Evolutionary conservation across 2,329 filamentous ascomycete genomes (phyloP), one percentile per base, ranked within the genome.

Genomic region (Stagonosporopsis vannaccii): DNA sequence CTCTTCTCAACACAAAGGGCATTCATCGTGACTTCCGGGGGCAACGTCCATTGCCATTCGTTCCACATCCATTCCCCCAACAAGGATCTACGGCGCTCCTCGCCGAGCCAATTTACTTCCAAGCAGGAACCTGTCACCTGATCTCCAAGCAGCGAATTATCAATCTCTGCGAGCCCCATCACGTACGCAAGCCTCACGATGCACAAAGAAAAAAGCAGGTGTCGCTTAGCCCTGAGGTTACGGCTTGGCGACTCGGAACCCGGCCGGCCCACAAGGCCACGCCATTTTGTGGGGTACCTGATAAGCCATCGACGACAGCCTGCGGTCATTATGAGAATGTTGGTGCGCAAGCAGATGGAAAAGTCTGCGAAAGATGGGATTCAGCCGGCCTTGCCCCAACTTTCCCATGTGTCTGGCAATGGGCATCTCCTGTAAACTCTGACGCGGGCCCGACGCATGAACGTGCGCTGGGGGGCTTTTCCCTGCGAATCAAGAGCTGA

Each of bases 221-320:
- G 45, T 45, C 23, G 44, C 25, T 15, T 23, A 1, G 8, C 6
- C 22, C 23, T 15, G 20, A 11, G 15, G 15, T 6, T 30, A 33
- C 45, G 19, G 33, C 45, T 43, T 32, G 37, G 23, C 19, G 12
- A 19, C 25, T 17, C 33, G 45, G 15, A 17, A 23, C n/a, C 20
- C n/a, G 26, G 19, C 20, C 25, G 44, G n/a, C 48, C 48, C 39
- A 51, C 47, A 36, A 28, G 23, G 32, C 25, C 9, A 13, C 15
- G 23, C 19, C 5, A 17, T 12, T 44, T 44, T 39, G 45, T 55
- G 51, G 51, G 32, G n/a, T 17, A 17, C 19, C 22, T 32, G 25
- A 33, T 8, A 44, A 49, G 44, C 51, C 51, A 49, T 44, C 39
- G 32, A 55, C 51, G 51, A 49, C 44, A 55, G 13, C 7, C 26